A percentile compares a stretch with the other conserved stretches of the same genome.
Conservation (phyloP, 2,329 filamentous ascomycete genomes). For the Xylariaceae sp. region DNA sequence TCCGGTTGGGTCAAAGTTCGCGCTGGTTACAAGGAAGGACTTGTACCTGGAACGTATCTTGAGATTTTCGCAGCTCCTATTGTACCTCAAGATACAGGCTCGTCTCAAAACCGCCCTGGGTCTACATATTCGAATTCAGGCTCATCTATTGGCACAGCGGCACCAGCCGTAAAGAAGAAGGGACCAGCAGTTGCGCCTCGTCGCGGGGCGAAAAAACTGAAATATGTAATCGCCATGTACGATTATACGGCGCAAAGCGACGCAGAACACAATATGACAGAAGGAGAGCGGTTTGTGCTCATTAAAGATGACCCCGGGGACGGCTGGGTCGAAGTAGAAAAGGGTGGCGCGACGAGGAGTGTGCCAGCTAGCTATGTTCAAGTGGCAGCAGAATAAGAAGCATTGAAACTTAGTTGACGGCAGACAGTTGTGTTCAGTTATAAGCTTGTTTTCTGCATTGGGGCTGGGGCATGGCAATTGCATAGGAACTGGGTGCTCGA, state of each 20-base stretch:
- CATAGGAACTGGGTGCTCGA: conserved; percentile 18
- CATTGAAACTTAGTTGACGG: not conserved
- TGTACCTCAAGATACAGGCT: conserved; percentile 52
- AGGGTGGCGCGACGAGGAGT: conserved; percentile 82
- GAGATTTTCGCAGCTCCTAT: conserved; percentile 64
- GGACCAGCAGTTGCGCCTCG: conserved; percentile 90
- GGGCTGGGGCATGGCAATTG: conserved; percentile 13
- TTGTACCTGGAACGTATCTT: conserved; percentile 87
- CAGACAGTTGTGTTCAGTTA: conserved; percentile 4
- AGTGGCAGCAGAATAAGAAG: conserved; percentile 46
- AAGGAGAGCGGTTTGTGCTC: conserved; percentile 90
- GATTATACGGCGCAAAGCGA: conserved; percentile 88
- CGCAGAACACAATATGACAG: conserved; percentile 85
- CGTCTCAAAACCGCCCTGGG: conserved; percentile 62
- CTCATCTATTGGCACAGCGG: conserved; percentile 62
- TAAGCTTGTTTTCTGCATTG: not conserved
- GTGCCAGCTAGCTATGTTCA: conserved; percentile 95
- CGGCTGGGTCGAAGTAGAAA: conserved; percentile 97
- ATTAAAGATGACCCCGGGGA: conserved; percentile 88
- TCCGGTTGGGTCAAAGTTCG: conserved; percentile 90
- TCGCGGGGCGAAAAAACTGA: conserved; percentile 89
- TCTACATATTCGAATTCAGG: conserved; percentile 82
- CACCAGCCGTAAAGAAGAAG: conserved; percentile 72
- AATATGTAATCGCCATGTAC: conserved; percentile 92
- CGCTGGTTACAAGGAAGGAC: conserved; percentile 74